Percentiles rank a stretch among this genome's conserved stretches.
phyloP scores from a whole-genome alignment of 257 asterid genomes.

The Catharanthus roseus region DNA sequence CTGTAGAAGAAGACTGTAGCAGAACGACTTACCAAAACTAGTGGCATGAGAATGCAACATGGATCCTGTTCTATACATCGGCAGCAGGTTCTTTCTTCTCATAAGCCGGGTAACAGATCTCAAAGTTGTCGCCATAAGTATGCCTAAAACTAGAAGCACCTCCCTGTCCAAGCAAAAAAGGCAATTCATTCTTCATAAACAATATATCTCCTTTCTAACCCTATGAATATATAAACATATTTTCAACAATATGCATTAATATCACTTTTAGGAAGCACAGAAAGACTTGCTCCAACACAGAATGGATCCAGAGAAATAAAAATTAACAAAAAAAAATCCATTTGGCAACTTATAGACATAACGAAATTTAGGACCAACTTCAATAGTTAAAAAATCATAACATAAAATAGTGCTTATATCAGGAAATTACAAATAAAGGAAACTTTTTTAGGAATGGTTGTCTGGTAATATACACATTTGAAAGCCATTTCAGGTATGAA shows the following conservation, averaged over 20 bases:
- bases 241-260: not conserved
- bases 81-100: slow-evolving; percentile 34
- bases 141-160: not conserved
- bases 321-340: not conserved
- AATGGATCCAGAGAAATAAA: not conserved
- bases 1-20: not conserved
- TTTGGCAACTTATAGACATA: too few relatives aligned
- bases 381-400: too few relatives aligned
- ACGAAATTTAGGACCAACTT: not conserved
- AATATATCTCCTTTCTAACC: not conserved
- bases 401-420: not conserved
- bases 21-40: slow-evolving; percentile 58
- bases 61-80: slow-evolving; percentile 31
- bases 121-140: slow-evolving; percentile 47
- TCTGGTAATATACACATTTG: not conserved
- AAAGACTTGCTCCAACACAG: too few relatives aligned
- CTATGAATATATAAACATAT: not conserved
- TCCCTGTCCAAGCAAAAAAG: slow-evolving; percentile 8
- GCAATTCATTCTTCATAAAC: not conserved
- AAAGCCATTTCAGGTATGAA: not conserved
- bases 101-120: slow-evolving; percentile 48
- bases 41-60: slow-evolving; percentile 78
- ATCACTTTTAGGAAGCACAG: not conserved
- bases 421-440: not conserved
- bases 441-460: not conserved